Base-by-base conservation (phyloP, 345 rosid genomes). In the Turnera subulata region DNA sequence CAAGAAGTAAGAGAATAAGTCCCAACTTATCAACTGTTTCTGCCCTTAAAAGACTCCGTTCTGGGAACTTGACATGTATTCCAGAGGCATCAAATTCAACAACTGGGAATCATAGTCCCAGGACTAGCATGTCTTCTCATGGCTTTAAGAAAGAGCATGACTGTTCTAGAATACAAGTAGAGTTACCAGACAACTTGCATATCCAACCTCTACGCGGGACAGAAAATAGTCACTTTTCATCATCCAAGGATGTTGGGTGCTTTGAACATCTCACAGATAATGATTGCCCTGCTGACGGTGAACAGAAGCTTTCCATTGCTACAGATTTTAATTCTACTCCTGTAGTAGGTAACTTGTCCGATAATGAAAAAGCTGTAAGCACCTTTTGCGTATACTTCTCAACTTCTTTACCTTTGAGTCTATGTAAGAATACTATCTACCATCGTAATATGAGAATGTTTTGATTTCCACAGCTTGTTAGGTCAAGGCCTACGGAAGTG, bases 381-480 rank as follows among this genome's bases (percentile, higher is more conserved):
- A 43, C 29, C 9, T 55, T 38, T 58, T 8, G 24, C 37, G 10
- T 37, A 21, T 43, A 13, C 53, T 17, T 10, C 32, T 33, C 24
- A 51, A 35, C 24, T 50, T 56, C 40, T 64, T 57, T 53, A 51
- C 57, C 56, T 66, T 49, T 38, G 23, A n/a, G n/a, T n/a, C n/a
- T n/a, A n/a, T n/a, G n/a, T n/a, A n/a, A n/a, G n/a, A n/a, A n/a
- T n/a, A n/a, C n/a, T n/a, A n/a, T n/a, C n/a, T n/a, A n/a, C n/a
- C n/a, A n/a, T n/a, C n/a, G n/a, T n/a, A n/a, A n/a, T n/a, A n/a
- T n/a, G n/a, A n/a, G n/a, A n/a, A 58, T 63, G 76, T 73, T 79
- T 69, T 61, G 50, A 62, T 67, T 74, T 68, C 72, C 59, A 61
- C 89, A 89, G 96, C 62, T 72, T 78, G 77, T 64, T 65, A 80